Evolutionary conservation across 768 basidiomycete genomes (phyloP).

Genomic region (Rhodosporidiobolus odoratus): DNA sequence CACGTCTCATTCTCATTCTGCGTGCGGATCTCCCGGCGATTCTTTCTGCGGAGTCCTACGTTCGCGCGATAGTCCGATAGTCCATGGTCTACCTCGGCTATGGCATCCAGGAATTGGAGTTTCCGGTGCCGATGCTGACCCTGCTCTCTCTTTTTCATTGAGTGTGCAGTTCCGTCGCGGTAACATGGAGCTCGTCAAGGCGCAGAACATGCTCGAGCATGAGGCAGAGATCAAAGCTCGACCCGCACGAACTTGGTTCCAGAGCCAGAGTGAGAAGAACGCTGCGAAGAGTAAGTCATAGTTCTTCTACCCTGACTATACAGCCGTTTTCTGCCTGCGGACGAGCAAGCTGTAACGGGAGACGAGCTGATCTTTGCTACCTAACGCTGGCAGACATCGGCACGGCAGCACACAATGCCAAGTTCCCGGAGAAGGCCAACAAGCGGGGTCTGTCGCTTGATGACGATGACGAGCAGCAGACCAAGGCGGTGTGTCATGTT

Average conservation of each 20-base stretch:
- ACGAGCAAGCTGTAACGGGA: neutral
- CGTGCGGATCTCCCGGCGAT: neutral
- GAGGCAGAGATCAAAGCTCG: slow-evolving; percentile 84
- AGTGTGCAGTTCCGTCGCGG: slow-evolving; percentile 66
- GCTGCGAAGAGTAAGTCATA: slow-evolving; percentile 64
- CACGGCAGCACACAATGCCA: slow-evolving; percentile 62
- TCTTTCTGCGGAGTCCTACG: too few relatives aligned
- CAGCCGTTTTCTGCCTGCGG: neutral
- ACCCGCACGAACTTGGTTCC: slow-evolving; percentile 99
- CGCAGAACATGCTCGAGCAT: slow-evolving; percentile 91
- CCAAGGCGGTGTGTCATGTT: slow-evolving; percentile 24
- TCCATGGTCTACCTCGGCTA: too few relatives aligned
- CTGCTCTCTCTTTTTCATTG: neutral
- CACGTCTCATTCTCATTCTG: slow-evolving; percentile 44
- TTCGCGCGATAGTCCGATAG: too few relatives aligned
- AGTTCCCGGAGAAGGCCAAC: slow-evolving; percentile 40
- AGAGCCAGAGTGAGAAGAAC: slow-evolving; percentile 73
- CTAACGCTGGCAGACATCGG: slow-evolving; percentile 57
- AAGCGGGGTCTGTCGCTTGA: slow-evolving; percentile 21
- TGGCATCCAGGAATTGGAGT: too few relatives aligned
- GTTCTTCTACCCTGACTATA: neutral
- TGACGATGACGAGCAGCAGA: slow-evolving; percentile 29
- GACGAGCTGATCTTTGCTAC: neutral
- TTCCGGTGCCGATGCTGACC: neutral
- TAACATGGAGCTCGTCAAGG: slow-evolving; percentile 93